These are phyloP conservation scores for Clonostachys chloroleuca DNA, from an alignment of 2,329 filamentous ascomycete genomes.

Conservation along the genomic window DNA sequence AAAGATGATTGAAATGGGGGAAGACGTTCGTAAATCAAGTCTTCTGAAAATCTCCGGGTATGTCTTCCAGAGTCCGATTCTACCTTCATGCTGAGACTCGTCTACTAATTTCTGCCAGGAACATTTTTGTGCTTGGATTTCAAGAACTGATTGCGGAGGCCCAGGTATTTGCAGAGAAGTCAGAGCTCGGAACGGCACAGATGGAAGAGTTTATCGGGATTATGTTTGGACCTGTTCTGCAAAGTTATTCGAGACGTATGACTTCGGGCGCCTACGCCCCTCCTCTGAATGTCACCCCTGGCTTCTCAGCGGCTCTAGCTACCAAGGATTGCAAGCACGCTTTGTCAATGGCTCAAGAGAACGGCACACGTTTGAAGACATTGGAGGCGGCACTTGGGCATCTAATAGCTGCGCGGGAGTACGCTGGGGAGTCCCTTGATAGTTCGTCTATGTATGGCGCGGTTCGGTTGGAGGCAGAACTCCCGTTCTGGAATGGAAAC, in stretches of 20 bases:
- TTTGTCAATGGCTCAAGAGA: neutral
- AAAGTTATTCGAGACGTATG: constrained; percentile 27
- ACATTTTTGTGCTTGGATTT: constrained; percentile 41
- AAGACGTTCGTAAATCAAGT: constrained; percentile 34
- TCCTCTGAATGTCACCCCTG: neutral
- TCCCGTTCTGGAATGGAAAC: constrained; percentile 1
- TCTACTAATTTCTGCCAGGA: constrained; percentile 17
- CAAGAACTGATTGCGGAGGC: constrained; percentile 44
- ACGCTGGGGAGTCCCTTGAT: neutral
- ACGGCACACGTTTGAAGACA: neutral
- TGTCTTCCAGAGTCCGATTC: neutral
- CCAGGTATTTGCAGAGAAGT: constrained; percentile 42
- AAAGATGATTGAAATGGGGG: constrained; percentile 33
- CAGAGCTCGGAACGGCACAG: constrained; percentile 27
- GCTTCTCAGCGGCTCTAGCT: too few species aligned
- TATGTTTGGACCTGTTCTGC: constrained; percentile 27
- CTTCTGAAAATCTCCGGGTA: constrained; percentile 43
- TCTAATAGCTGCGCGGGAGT: neutral
- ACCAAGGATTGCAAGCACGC: too few species aligned
- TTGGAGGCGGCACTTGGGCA: neutral
- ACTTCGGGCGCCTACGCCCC: constrained; percentile 32
- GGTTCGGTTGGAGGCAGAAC: neutral
- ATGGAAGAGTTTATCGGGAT: constrained; percentile 37
- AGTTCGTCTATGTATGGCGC: constrained; percentile 1
- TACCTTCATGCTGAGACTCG: neutral